A percentile compares a stretch with the other conserved stretches of the same genome.
phyloP scores from a whole-genome alignment of 768 basidiomycete species.

The Cyclocybe aegerita region DNA sequence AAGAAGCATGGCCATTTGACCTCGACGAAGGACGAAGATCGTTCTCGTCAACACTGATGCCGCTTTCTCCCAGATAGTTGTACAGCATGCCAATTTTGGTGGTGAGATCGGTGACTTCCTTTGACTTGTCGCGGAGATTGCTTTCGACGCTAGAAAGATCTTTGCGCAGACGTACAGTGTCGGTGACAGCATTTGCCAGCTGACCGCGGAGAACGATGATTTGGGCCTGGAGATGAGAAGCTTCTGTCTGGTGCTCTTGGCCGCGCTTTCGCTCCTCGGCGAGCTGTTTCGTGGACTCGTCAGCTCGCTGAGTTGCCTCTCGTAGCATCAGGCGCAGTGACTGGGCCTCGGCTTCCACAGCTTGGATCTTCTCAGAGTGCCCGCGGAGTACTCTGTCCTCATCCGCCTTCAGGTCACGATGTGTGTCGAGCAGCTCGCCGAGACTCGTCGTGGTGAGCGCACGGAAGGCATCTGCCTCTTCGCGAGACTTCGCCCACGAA shows the following conservation, averaged over 20 bases:
- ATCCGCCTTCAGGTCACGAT: constrained; percentile 80
- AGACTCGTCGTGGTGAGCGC: constrained; percentile 84
- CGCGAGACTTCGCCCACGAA: constrained; percentile 87
- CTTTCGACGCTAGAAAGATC: constrained; percentile 67
- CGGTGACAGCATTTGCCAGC: constrained; percentile 64
- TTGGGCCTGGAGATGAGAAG: constrained; percentile 67
- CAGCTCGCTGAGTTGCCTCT: constrained; percentile 70
- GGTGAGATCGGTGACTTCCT: constrained; percentile 66
- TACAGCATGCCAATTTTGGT: constrained; percentile 79
- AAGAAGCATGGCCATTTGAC: constrained; percentile 36
- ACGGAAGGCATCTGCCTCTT: constrained; percentile 90
- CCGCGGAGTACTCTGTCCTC: constrained; percentile 76
- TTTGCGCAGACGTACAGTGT: constrained; percentile 68
- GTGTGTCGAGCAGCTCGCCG: constrained; percentile 84
- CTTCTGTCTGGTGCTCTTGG: constrained; percentile 64
- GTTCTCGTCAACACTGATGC: constrained; percentile 76
- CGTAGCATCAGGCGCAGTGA: constrained; percentile 80
- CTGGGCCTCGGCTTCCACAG: constrained; percentile 73
- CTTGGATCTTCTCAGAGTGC: constrained; percentile 80
- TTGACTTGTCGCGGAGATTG: constrained; percentile 59
- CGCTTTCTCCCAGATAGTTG: constrained; percentile 86
- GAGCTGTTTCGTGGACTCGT: constrained; percentile 66
- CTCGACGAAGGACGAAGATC: constrained; percentile 49
- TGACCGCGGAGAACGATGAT: constrained; percentile 73
- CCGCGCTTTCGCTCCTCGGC: constrained; percentile 64